Evolutionary conservation across 305 asterid species (phyloP), one percentile per base, ranked within the genome.

Genomic region (Fraxinus baroniana): DNA sequence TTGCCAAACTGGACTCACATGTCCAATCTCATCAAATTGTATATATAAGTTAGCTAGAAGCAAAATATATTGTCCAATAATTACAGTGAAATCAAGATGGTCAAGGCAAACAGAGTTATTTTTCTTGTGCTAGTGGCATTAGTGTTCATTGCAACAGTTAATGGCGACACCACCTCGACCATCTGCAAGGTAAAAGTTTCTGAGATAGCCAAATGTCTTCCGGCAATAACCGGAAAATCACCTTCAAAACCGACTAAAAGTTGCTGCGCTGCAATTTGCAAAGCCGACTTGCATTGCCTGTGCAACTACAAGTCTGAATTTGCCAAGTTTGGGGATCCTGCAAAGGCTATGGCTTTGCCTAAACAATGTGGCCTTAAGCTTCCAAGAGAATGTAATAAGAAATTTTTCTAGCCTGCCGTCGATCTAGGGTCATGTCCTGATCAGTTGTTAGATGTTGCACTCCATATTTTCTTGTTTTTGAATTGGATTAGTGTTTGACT

Each of bases 281-380:
- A 84, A 85, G 88, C 93, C 12, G 79, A 89, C 52, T 77, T 86
- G 78, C 81, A 7, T 0, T 90, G 94, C 89, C 82, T 92, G 35
- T 90, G 94, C 81, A 82, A 76, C 74, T 83, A 80, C 85, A 90
- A 85, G 79, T 79, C 90, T 0, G 81, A 90, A 60, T 85, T 90
- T 13, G 24, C 37, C 20, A 80, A 83, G 79, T 83, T 76, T 5
- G 94, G 91, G 2, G 86, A 85, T 78, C 90, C 92, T n/a, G 81
- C 55, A 4, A 89, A 81, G 7, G 95, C 95, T 10, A 80, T 90
- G 89, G 87, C 86, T 0, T 36, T 92, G 87, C 94, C 93, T 0
- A 60, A 41, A 18, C 60, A 92, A 79, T 92, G 95, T 32, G 80
- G 79, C 3, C 80, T 86, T 30, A 17, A 66, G 13, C 84, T 82